Conservation (phyloP, 208 protist species). For the Leishmania arabica region DNA sequence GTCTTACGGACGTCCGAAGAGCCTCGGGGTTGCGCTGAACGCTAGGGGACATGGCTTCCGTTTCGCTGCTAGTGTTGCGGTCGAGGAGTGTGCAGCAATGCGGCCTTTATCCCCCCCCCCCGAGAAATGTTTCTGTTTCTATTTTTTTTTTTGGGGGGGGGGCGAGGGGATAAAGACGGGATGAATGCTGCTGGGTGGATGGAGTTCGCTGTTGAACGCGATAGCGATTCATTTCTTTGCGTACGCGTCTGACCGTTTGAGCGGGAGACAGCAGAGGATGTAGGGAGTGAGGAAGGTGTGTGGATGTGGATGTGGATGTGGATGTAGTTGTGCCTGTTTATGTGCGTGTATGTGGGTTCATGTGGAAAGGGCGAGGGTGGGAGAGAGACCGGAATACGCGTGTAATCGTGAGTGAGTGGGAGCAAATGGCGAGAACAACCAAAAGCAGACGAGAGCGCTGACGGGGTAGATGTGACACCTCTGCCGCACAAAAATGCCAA, state of each 20-base stretch:
- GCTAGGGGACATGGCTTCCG: neutral
- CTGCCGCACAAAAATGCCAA: neutral
- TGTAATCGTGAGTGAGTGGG: neutral
- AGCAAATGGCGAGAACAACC: neutral
- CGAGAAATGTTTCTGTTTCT: neutral
- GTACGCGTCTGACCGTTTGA: neutral
- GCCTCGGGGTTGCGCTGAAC: neutral
- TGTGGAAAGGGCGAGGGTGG: too few relatives aligned
- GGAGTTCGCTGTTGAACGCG: neutral
- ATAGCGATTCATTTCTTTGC: neutral
- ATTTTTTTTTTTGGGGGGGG: neutral
- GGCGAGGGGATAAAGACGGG: neutral
- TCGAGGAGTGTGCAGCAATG: neutral
- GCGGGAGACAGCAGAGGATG: neutral
- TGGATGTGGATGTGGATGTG: neutral
- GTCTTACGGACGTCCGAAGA: neutral
- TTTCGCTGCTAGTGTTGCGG: too few relatives aligned
- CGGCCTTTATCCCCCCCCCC: neutral
- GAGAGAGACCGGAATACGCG: neutral
- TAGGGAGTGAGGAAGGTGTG: neutral
- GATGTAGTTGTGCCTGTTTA: neutral
- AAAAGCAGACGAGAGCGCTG: neutral
- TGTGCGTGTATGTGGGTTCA: neutral
- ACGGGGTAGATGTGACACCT: neutral
- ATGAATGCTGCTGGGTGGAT: neutral